Evolutionary conservation across 148 eudicot genomes (phyloP).

Genomic region (Diospyros lotus): DNA sequence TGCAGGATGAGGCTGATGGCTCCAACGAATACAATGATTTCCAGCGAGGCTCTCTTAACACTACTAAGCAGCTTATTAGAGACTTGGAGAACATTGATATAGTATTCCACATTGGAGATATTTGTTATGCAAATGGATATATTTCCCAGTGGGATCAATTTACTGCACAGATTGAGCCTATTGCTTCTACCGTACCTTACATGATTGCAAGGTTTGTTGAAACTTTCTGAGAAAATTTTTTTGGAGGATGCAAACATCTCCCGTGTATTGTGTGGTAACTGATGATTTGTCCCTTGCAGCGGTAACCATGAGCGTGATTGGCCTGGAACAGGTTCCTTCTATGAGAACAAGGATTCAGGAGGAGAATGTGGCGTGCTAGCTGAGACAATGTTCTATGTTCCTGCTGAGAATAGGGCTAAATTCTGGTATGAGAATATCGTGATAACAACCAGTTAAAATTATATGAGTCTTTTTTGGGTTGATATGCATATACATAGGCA

Average conservation of each 20-base stretch:
- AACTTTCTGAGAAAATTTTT: background rate
- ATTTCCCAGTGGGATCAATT: constrained; percentile 92
- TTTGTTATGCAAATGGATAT: constrained; percentile 79
- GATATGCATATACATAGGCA: background rate
- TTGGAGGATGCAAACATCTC: background rate
- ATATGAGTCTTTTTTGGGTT: background rate
- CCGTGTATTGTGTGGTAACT: background rate
- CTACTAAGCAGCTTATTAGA: constrained; percentile 50
- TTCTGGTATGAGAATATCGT: constrained; percentile 46
- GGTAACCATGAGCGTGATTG: constrained; percentile 95
- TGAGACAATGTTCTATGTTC: constrained; percentile 71
- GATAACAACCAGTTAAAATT: background rate
- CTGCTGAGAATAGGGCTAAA: constrained; percentile 76
- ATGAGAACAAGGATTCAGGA: constrained; percentile 62
- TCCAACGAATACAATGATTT: constrained; percentile 67
- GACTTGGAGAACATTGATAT: constrained; percentile 66
- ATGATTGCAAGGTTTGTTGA: constrained; percentile 66
- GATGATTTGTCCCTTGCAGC: constrained; percentile 28
- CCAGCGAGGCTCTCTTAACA: constrained; percentile 72
- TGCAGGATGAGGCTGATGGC: constrained; percentile 79
- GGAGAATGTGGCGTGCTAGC: constrained; percentile 90
- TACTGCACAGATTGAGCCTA: constrained; percentile 75
- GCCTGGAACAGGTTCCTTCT: constrained; percentile 79
- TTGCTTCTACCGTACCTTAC: constrained; percentile 69
- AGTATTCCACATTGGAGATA: constrained; percentile 77